Conservation (phyloP, 208 protist species). For the Trypanosoma caninum region DNA sequence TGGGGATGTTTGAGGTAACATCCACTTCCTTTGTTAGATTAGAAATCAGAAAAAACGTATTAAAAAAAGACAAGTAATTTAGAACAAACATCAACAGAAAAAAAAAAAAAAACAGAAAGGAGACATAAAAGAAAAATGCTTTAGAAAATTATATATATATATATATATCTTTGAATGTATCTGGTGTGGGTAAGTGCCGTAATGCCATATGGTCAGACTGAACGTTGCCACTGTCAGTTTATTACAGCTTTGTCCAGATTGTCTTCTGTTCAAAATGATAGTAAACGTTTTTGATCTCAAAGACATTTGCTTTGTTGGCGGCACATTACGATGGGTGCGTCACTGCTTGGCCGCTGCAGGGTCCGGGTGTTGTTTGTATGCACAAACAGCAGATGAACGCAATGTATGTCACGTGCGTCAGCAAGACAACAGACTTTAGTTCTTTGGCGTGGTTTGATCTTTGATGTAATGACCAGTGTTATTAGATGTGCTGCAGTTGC, state of each 20-base stretch:
- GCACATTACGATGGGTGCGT: constrained; percentile 17
- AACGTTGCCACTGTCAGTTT: not conserved
- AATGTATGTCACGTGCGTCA: constrained; percentile 8
- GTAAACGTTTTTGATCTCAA: constrained; percentile 14
- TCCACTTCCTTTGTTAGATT: too few species aligned
- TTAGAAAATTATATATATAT: too few species aligned
- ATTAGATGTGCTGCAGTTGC: not conserved
- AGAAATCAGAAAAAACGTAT: too few species aligned
- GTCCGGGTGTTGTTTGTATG: constrained; percentile 15
- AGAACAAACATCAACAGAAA: too few species aligned
- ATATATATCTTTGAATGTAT: too few species aligned
- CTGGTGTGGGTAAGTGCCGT: too few species aligned
- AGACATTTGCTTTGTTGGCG: constrained; percentile 7
- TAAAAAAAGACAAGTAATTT: too few species aligned
- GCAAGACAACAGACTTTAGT: not conserved
- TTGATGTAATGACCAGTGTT: constrained; percentile 6
- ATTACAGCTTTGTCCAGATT: constrained; percentile 12
- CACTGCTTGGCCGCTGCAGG: constrained; percentile 15
- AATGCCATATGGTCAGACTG: too few species aligned
- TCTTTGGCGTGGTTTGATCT: constrained; percentile 18
- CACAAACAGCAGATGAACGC: constrained; percentile 10
- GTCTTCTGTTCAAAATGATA: constrained; percentile 7
- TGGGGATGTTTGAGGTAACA: too few species aligned
- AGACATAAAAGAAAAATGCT: too few species aligned
- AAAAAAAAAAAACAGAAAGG: too few species aligned